These are phyloP conservation scores for Mycogone perniciosa DNA, from an alignment of 2,329 filamentous ascomycete genomes.

Conservation along the genomic window DNA sequence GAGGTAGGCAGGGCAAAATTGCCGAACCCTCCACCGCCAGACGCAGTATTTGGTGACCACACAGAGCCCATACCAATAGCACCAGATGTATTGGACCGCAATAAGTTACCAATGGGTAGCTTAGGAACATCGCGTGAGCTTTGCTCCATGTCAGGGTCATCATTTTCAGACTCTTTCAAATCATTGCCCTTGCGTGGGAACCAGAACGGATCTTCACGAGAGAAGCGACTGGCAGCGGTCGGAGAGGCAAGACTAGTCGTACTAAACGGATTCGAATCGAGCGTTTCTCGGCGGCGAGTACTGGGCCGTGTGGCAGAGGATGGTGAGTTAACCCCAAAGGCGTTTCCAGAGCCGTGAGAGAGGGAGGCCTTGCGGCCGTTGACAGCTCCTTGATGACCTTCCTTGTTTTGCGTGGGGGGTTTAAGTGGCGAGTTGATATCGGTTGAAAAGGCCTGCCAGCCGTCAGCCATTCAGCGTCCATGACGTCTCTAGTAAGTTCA, in stretches of 20 bases:
- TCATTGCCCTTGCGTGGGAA: conserved; percentile 49
- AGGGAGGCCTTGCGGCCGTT: conserved; percentile 78
- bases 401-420: conserved; percentile 69
- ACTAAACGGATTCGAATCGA: conserved; percentile 59
- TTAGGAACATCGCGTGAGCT: conserved; percentile 27
- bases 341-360: conserved; percentile 59
- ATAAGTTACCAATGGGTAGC: conserved; percentile 39
- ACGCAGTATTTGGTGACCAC: conserved; percentile 43
- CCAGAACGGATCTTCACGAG: conserved; percentile 58
- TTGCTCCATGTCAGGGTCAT: conserved; percentile 40
- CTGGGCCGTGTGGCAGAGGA: conserved; percentile 64
- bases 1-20: conserved; percentile 68
- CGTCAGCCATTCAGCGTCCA: conserved; percentile 16
- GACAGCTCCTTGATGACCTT: conserved; percentile 49
- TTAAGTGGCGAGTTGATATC: conserved; percentile 95
- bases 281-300: conserved; percentile 75
- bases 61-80: conserved; percentile 39
- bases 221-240: conserved; percentile 50
- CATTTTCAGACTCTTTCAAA: conserved; percentile 48
- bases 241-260: conserved; percentile 53
- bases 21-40: conserved; percentile 76
- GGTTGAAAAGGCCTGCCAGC: conserved; percentile 62
- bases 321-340: conserved; percentile 68
- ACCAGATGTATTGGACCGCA: conserved; percentile 50
- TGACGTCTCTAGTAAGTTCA: conserved; percentile 5